Evolutionary conservation across 148 eudicot species (phyloP).

Genomic region (Heliosperma pusillum): DNA sequence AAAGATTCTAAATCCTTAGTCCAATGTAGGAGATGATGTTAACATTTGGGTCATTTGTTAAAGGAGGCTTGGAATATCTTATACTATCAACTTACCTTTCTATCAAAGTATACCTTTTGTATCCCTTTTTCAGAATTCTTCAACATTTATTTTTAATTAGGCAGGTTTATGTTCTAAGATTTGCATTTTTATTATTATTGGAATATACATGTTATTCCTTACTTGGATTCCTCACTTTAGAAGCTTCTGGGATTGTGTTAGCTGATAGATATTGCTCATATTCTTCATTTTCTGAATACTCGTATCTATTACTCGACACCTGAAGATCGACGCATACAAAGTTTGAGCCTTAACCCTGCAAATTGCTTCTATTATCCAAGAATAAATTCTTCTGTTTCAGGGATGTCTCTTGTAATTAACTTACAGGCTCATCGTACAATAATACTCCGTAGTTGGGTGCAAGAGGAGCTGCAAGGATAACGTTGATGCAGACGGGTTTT

Average conservation of each 20-base stretch:
- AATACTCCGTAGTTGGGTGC: no score
- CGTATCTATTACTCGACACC: neutral
- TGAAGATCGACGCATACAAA: neutral
- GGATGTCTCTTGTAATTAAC: no score
- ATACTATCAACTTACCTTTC: conserved; percentile 19
- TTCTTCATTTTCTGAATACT: neutral
- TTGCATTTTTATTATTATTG: conserved; percentile 9
- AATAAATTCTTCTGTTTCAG: no score
- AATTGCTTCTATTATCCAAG: no score
- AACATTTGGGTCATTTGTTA: conserved; percentile 16
- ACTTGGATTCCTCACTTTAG: neutral
- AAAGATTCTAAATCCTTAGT: conserved; percentile 26
- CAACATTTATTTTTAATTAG: neutral
- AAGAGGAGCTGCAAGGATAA: neutral
- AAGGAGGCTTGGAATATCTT: conserved; percentile 29
- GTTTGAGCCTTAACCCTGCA: no score
- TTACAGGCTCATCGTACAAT: no score
- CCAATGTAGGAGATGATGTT: neutral
- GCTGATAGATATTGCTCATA: neutral
- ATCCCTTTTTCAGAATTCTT: neutral
- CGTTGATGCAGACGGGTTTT: no score
- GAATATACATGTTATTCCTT: neutral
- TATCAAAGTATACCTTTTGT: conserved; percentile 26
- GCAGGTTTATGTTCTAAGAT: neutral
- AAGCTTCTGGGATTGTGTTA: neutral